These are phyloP conservation scores for Deinandra increscens DNA, from an alignment of 129 eudicot genomes.

Conservation along the genomic window DNA sequence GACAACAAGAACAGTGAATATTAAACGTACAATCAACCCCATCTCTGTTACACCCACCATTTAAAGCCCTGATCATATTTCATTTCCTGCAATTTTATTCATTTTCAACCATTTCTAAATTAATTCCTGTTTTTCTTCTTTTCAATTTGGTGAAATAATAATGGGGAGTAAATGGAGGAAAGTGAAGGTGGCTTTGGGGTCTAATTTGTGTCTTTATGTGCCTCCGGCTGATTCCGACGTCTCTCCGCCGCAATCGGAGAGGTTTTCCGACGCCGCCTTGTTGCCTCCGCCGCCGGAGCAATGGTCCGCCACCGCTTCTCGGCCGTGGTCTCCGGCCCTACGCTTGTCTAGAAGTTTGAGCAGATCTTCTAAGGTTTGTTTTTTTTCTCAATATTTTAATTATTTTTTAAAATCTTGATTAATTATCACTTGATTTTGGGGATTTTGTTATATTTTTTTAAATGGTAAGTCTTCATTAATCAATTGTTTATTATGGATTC, in stretches of 20 bases:
- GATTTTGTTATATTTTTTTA: background rate
- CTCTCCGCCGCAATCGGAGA: conserved; percentile 46
- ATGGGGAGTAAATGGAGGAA: conserved; percentile 43
- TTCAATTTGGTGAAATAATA: conserved; percentile 1
- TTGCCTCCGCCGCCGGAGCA: conserved; percentile 40
- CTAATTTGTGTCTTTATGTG: conserved; percentile 37
- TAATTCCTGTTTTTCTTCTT: background rate
- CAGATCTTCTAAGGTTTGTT: conserved; percentile 69
- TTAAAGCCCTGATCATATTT: too few species aligned
- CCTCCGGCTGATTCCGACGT: conserved; percentile 28
- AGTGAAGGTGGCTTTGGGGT: conserved; percentile 36
- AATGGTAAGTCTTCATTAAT: too few species aligned
- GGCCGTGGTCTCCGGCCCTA: conserved; percentile 42
- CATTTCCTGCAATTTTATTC: too few species aligned
- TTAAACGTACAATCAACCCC: conserved; percentile 2
- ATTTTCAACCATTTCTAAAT: background rate
- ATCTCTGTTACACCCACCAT: background rate
- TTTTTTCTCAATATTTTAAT: conserved; percentile 12
- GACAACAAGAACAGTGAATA: conserved; percentile 12
- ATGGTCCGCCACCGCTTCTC: conserved; percentile 30
- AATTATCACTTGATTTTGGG: background rate
- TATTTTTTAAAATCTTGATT: background rate
- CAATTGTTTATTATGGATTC: background rate
- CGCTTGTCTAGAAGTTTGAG: conserved; percentile 56
- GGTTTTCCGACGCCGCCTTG: conserved; percentile 51